phyloP scores from a whole-genome alignment of 78 protist species.

The Dictyostelium discoideum region DNA sequence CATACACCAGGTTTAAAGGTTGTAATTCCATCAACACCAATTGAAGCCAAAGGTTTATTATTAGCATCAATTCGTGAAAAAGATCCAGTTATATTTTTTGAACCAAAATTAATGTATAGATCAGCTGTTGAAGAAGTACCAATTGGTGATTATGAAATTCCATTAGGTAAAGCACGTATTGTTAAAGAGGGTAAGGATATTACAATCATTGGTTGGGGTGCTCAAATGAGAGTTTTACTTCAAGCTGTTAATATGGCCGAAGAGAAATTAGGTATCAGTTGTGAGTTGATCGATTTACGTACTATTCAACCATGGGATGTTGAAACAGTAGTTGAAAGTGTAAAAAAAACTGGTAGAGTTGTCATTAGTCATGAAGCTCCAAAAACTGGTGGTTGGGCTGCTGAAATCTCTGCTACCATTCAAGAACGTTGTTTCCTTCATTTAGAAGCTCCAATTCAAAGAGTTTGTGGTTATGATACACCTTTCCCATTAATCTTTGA shows the following conservation, averaged over 20 bases:
- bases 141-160: slow-evolving; percentile 88
- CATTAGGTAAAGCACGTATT: slow-evolving; percentile 93
- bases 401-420: slow-evolving; percentile 94
- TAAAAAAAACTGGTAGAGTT: slow-evolving; percentile 93
- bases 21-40: slow-evolving; percentile 92
- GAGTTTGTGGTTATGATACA: slow-evolving; percentile 97
- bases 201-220: slow-evolving; percentile 94
- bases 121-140: slow-evolving; percentile 93
- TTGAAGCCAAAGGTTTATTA: slow-evolving; percentile 97
- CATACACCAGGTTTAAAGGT: slow-evolving; percentile 97
- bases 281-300: slow-evolving; percentile 91
- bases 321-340: slow-evolving; percentile 87
- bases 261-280: slow-evolving; percentile 84
- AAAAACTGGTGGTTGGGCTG: slow-evolving; percentile 95
- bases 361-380: slow-evolving; percentile 97
- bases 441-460: slow-evolving; percentile 95
- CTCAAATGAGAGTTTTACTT: slow-evolving; percentile 85
- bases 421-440: slow-evolving; percentile 93
- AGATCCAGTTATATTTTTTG: slow-evolving; percentile 96
- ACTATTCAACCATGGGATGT: slow-evolving; percentile 94
- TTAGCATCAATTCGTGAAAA: slow-evolving; percentile 91
- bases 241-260: slow-evolving; percentile 86
- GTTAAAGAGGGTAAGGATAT: slow-evolving; percentile 86
- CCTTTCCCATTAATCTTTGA: slow-evolving; percentile 98
- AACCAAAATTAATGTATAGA: slow-evolving; percentile 97